Evolutionary conservation across 768 basidiomycete genomes (phyloP).

Genomic region (Termitomyces sp.): DNA sequence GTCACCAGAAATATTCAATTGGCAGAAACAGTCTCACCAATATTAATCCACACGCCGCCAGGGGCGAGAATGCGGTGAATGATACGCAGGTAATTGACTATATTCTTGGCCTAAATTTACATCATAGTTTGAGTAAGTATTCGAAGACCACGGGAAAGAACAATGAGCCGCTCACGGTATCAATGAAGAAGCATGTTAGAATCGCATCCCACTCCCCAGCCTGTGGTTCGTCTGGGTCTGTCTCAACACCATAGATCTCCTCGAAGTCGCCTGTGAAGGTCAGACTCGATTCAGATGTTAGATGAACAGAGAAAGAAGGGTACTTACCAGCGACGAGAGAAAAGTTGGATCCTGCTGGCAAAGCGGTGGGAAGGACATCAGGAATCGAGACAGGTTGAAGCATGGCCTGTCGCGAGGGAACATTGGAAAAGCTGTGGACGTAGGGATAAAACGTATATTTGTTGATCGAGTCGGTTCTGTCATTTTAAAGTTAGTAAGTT

Average conservation of each 20-base stretch:
- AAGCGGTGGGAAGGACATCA: slow-evolving; percentile 74
- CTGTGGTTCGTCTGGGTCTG: slow-evolving; percentile 58
- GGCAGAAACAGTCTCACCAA: slow-evolving; percentile 44
- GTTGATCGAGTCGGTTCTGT: slow-evolving; percentile 60
- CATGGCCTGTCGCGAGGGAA: slow-evolving; percentile 53
- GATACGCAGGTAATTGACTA: slow-evolving; percentile 86
- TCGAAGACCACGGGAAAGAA: neutral
- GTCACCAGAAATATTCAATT: neutral
- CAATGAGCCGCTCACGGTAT: slow-evolving; percentile 60
- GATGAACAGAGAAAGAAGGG: neutral
- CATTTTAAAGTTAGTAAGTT: slow-evolving; percentile 7
- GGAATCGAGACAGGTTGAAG: slow-evolving; percentile 72
- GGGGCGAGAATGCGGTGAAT: slow-evolving; percentile 80
- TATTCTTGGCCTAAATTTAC: slow-evolving; percentile 83
- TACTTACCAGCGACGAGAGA: slow-evolving; percentile 79
- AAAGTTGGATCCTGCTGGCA: slow-evolving; percentile 65
- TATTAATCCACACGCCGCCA: slow-evolving; percentile 90
- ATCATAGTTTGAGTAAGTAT: neutral
- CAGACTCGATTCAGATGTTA: neutral
- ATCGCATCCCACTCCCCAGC: slow-evolving; percentile 84
- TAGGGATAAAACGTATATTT: slow-evolving; percentile 84
- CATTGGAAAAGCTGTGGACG: slow-evolving; percentile 90
- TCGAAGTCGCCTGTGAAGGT: slow-evolving; percentile 75
- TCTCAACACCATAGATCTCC: slow-evolving; percentile 75
- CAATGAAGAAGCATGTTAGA: slow-evolving; percentile 95